phyloP scores from a whole-genome alignment of 2,329 filamentous ascomycete genomes.

The Monilinia vaccinii-corymbosi region DNA sequence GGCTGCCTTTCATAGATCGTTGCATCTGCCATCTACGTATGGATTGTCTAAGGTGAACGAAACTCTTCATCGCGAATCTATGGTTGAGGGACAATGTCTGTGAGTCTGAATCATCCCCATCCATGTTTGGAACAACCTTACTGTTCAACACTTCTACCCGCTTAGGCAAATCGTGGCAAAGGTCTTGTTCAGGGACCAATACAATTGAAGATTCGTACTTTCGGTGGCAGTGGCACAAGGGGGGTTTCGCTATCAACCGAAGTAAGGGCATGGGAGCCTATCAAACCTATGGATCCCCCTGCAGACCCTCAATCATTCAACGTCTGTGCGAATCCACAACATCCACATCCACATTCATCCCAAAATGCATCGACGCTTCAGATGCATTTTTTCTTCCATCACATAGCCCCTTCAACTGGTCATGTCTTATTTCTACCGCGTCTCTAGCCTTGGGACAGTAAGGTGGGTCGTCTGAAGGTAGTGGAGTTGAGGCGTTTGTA shows the following conservation, averaged over 20 bases:
- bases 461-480: background rate
- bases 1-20: background rate
- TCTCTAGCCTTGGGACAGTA: background rate
- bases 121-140: background rate
- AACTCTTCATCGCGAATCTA: background rate
- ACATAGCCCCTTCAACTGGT: constrained; percentile 8
- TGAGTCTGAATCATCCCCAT: background rate
- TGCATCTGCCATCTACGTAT: no score
- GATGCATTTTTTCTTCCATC: background rate
- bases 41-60: background rate
- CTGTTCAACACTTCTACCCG: background rate
- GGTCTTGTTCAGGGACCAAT: constrained; percentile 9
- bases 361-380: constrained; percentile 4
- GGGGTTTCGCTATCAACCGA: constrained; percentile 2
- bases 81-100: background rate
- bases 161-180: background rate
- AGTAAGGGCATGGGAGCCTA: background rate
- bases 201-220: background rate
- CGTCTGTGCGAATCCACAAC: background rate
- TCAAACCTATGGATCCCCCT: background rate
- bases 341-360: background rate
- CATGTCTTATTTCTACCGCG: background rate
- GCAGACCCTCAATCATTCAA: background rate
- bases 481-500: constrained; percentile 3
- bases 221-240: background rate